A percentile compares a stretch with the other conserved stretches of the same genome.
Evolutionary conservation across 306 rosid species (phyloP).

Genomic region (Sechiopsis laciniata): DNA sequence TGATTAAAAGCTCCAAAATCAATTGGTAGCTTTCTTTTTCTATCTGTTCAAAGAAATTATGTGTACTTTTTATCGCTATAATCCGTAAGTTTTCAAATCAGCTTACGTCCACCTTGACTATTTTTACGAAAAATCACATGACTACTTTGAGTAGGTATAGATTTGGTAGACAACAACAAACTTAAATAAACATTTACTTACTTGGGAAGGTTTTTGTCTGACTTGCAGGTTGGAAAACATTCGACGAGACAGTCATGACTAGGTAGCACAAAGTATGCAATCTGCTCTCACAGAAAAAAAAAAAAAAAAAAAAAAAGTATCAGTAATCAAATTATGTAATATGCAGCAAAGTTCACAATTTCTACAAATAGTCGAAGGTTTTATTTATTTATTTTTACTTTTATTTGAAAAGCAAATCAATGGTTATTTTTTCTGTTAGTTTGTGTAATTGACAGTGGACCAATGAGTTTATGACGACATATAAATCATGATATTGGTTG

Average conservation of each 20-base stretch:
- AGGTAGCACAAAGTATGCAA: slow-evolving; percentile 79
- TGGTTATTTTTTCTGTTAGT: not conserved
- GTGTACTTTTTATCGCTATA: no score
- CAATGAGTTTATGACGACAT: not conserved
- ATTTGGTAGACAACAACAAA: not conserved
- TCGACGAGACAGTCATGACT: slow-evolving; percentile 74
- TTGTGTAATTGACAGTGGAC: not conserved
- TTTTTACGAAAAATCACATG: no score
- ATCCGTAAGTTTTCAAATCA: no score
- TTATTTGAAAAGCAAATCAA: no score
- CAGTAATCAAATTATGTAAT: not conserved
- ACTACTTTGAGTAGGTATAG: no score
- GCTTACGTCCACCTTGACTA: no score
- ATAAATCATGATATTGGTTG: no score
- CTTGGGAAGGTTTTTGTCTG: slow-evolving; percentile 77
- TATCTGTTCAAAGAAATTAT: no score
- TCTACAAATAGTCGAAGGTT: not conserved
- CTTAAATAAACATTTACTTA: slow-evolving; percentile 32
- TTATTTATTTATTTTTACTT: no score
- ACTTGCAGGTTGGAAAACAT: slow-evolving; percentile 84
- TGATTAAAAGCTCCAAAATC: no score
- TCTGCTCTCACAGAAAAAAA: slow-evolving; percentile 38
- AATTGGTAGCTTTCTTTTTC: no score
- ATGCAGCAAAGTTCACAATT: not conserved
- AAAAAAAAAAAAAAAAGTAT: slow-evolving; percentile 18